phyloP scores from a whole-genome alignment of 352 stramenopile species.

The Thalassiosira livingstoniorum region DNA sequence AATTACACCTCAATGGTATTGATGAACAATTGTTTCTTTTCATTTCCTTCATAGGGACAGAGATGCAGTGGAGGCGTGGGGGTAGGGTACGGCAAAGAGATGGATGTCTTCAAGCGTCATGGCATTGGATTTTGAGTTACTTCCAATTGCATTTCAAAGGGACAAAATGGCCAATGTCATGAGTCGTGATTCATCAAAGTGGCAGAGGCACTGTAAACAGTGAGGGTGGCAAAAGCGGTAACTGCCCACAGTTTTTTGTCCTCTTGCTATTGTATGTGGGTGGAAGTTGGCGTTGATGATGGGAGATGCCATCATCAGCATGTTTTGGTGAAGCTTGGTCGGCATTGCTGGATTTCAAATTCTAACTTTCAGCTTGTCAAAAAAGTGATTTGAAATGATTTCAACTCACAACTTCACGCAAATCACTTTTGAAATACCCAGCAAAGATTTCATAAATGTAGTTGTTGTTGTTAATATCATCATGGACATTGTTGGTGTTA shows the following conservation, averaged over 20 bases:
- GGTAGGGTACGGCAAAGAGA: conserved; percentile 93
- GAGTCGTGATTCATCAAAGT: too few relatives aligned
- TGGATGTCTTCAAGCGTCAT: conserved; percentile 94
- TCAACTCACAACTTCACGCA: too few relatives aligned
- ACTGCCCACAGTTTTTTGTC: conserved; percentile 86
- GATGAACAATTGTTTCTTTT: conserved; percentile 94
- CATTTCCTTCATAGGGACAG: conserved; percentile 95
- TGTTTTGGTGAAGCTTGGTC: too few relatives aligned
- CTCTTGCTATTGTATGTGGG: conserved; percentile 80
- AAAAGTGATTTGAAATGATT: too few relatives aligned
- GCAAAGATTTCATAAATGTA: too few relatives aligned
- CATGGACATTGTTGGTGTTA: too few relatives aligned
- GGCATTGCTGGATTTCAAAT: too few relatives aligned
- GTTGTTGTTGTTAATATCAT: too few relatives aligned
- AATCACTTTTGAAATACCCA: too few relatives aligned
- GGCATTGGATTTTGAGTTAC: conserved; percentile 89
- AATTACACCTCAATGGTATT: too few relatives aligned
- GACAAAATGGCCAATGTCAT: conserved; percentile 92
- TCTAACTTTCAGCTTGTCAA: too few relatives aligned
- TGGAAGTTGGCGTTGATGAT: conserved; percentile 84
- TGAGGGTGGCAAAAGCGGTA: conserved; percentile 91
- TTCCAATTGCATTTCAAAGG: conserved; percentile 88
- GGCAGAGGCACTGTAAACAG: conserved; percentile 77
- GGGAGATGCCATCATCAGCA: too few relatives aligned
- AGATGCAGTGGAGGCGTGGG: conserved; percentile 88